Percentiles rank a stretch among this genome's conserved stretches.
These are phyloP conservation scores for Plasmodium vivax DNA, from an alignment of 169 alveolate genomes.

Conservation along the genomic window DNA sequence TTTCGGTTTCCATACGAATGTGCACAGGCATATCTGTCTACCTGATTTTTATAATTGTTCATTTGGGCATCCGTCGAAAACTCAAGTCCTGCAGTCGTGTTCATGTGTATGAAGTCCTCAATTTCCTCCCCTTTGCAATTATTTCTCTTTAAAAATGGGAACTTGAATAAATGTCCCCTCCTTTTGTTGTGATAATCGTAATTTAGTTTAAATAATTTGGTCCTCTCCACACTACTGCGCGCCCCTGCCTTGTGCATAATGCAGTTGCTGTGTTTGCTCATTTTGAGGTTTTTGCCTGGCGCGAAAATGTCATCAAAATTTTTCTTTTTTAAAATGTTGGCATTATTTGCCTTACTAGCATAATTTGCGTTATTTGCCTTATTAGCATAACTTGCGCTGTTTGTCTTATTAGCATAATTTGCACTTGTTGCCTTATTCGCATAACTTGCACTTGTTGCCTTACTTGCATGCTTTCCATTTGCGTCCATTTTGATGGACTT, in stretches of 20 bases:
- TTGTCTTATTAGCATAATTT: no score
- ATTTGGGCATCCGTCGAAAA: not conserved
- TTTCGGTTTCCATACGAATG: not conserved
- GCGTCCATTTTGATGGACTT: not conserved
- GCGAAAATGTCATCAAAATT: not conserved
- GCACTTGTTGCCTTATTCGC: no score
- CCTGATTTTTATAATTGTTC: constrained; percentile 9
- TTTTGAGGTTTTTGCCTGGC: not conserved
- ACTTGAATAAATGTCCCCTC: constrained; percentile 1
- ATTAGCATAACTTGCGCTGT: no score
- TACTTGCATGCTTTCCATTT: not conserved
- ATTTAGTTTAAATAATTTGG: constrained; percentile 28
- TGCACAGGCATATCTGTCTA: not conserved
- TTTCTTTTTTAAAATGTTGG: not conserved
- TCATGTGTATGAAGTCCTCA: not conserved
- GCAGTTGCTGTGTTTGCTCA: not conserved
- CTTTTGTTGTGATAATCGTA: constrained; percentile 15
- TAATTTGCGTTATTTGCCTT: not conserved
- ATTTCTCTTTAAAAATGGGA: constrained; percentile 22
- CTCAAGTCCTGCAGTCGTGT: not conserved
- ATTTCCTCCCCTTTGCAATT: not conserved
- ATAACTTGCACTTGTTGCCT: no score
- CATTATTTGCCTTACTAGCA: not conserved
- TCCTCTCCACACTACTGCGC: constrained; percentile 7
- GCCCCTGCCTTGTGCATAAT: not conserved